Base-by-base conservation (phyloP, 768 basidiomycete genomes). In the Tubosaeta brunneosetosa region DNA sequence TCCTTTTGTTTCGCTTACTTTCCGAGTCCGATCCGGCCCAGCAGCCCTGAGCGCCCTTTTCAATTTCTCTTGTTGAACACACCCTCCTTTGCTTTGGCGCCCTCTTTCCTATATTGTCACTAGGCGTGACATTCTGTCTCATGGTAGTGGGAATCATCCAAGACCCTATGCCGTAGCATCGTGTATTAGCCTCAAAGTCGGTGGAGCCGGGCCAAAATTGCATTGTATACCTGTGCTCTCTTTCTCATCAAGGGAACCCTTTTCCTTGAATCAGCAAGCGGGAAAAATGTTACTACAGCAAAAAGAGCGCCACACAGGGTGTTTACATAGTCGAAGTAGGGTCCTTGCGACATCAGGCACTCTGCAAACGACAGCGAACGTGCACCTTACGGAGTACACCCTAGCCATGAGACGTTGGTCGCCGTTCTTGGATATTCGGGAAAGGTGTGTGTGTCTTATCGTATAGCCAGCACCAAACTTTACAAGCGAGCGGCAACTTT, bases 241-340 rank as follows among this genome's bases (percentile, higher is more conserved):
- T 42, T 10, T 25, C 2, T 49, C 56, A 50, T 44, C 40, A 46
- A 47, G 14, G 41, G 38, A 32, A 11, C 17, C 29, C 49, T 11
- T 38, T 44, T 51, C n/a, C 31, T 25, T 36, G 58, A 57, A 64
- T 13, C 56, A 51, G 59, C 51, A 51, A 45, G 22, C 42, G 17
- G 25, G 5, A 19, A 47, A 25, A 13, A 48, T 34, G 47, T 17
- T 31, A 34, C 5, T 31, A 14, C 22, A 47, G 16, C 37, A 38
- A 17, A 31, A 31, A n/a, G 22, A n/a, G 22, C 12, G 17, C 47
- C 55, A 61, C 62, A 64, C 63, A 65, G 62, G 64, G 61, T 52
- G 22, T 50, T 51, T 36, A 37, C 54, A 52, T 34, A 49, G 34
- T 51, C 27, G 9, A 13, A 8, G 16, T 52, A 52, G 50, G 63